Evolutionary conservation across 768 basidiomycete genomes (phyloP).

Genomic region (Lactarius vividus): DNA sequence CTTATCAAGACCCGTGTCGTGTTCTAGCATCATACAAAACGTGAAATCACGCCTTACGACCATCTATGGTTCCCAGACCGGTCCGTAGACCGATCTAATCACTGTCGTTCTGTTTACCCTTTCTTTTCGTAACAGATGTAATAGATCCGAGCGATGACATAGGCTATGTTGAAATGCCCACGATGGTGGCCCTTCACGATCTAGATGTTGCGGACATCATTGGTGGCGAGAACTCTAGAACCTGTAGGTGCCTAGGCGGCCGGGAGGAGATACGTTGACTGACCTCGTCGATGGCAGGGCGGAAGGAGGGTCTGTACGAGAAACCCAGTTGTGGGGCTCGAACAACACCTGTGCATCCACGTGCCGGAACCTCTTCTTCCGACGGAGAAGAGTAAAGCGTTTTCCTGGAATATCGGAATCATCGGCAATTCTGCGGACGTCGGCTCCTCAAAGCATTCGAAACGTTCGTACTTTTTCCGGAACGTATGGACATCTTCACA

Average conservation of each 20-base stretch:
- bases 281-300: not conserved
- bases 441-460: not conserved
- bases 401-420: not conserved
- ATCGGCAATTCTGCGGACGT: not conserved
- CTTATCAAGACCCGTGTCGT: not conserved
- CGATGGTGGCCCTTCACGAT: constrained; percentile 10
- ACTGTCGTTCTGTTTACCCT: not conserved
- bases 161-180: not conserved
- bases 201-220: constrained; percentile 17
- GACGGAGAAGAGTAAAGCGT: not conserved
- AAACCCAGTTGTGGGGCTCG: constrained; percentile 7
- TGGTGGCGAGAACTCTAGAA: not conserved
- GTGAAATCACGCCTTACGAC: constrained; percentile 22
- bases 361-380: not conserved
- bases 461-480: not conserved
- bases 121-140: not conserved
- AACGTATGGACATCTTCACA: not conserved
- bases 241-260: not conserved
- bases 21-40: constrained; percentile 13
- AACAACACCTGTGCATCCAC: not conserved
- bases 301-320: constrained; percentile 7
- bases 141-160: constrained; percentile 11
- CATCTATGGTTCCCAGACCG: constrained; percentile 20
- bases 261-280: not conserved
- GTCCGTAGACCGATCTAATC: constrained; percentile 2